Evolutionary conservation across 192 early-diverging fungal genomes (phyloP).

Genomic region (Rhizophagus prolifer): DNA sequence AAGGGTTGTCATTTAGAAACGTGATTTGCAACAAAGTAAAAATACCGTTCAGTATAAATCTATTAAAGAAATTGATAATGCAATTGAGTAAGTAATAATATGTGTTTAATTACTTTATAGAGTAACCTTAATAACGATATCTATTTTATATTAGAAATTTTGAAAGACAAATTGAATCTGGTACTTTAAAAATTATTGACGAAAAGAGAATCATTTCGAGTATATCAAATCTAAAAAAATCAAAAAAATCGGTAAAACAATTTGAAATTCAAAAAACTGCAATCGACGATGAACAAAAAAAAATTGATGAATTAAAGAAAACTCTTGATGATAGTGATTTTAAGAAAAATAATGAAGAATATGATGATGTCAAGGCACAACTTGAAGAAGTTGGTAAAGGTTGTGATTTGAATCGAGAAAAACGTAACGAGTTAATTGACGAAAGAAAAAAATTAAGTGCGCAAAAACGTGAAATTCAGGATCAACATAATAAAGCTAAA

Average conservation of each 20-base stretch:
- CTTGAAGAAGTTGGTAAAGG: constrained; percentile 64
- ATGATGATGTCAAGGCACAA: constrained; percentile 70
- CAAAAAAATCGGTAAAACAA: constrained; percentile 68
- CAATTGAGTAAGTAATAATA: constrained; percentile 60
- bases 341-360: constrained; percentile 64
- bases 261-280: constrained; percentile 54
- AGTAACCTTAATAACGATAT: not conserved
- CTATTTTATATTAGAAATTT: constrained; percentile 50
- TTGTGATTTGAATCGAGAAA: constrained; percentile 61
- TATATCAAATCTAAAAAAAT: constrained; percentile 75
- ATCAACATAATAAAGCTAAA: constrained; percentile 69
- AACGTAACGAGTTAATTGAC: constrained; percentile 64
- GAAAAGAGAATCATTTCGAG: constrained; percentile 88
- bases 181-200: constrained; percentile 75
- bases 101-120: not conserved
- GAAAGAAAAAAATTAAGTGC: constrained; percentile 73
- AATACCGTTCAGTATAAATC: constrained; percentile 80
- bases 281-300: constrained; percentile 56
- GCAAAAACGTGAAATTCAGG: constrained; percentile 63
- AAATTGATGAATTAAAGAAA: constrained; percentile 65
- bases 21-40: constrained; percentile 72
- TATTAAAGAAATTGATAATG: constrained; percentile 74
- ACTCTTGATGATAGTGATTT: constrained; percentile 65
- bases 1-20: constrained; percentile 40
- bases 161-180: constrained; percentile 78